A percentile compares a stretch with the other conserved stretches of the same genome.
Conservation (phyloP, 495 filamentous ascomycete species). For the Trichoderma reesei region DNA sequence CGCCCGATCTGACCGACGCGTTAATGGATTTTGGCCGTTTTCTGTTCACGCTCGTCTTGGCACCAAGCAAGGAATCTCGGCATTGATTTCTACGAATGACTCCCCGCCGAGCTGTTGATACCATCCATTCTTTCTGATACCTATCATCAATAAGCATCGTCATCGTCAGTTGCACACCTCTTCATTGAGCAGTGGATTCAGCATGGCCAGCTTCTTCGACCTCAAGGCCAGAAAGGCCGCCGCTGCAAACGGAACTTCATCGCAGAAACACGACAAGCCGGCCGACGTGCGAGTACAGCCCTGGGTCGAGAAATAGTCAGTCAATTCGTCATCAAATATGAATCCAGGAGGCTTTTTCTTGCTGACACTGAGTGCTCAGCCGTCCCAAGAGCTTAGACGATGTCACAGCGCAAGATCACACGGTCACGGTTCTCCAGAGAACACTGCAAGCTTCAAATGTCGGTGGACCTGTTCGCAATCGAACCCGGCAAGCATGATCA, state of each 20-base stretch:
- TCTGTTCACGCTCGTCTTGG: not conserved
- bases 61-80: not conserved
- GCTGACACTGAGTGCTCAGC: slow-evolving; percentile 35
- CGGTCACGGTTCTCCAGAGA: slow-evolving; percentile 80
- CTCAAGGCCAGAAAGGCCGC: slow-evolving; percentile 85
- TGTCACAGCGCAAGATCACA: slow-evolving; percentile 97
- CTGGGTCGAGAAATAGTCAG: slow-evolving; percentile 99
- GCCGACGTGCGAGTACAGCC: slow-evolving; percentile 58
- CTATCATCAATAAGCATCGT: too few species aligned
- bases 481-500: not conserved
- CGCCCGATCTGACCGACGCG: slow-evolving; percentile 2
- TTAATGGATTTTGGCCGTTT: slow-evolving; percentile 3
- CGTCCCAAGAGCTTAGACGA: slow-evolving; percentile 88
- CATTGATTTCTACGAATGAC: too few species aligned
- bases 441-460: slow-evolving; percentile 93
- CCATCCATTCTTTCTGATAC: too few species aligned
- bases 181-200: not conserved
- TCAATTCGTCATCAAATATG: not conserved
- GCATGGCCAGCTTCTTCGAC: slow-evolving; percentile 84
- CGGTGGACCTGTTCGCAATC: slow-evolving; percentile 15
- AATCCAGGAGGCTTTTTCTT: not conserved
- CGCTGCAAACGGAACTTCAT: slow-evolving; percentile 44
- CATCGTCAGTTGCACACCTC: not conserved
- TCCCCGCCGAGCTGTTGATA: too few species aligned
- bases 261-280: slow-evolving; percentile 49